These are phyloP conservation scores for Tuber melanosporum DNA, from an alignment of 495 filamentous ascomycete species.

Conservation along the genomic window DNA sequence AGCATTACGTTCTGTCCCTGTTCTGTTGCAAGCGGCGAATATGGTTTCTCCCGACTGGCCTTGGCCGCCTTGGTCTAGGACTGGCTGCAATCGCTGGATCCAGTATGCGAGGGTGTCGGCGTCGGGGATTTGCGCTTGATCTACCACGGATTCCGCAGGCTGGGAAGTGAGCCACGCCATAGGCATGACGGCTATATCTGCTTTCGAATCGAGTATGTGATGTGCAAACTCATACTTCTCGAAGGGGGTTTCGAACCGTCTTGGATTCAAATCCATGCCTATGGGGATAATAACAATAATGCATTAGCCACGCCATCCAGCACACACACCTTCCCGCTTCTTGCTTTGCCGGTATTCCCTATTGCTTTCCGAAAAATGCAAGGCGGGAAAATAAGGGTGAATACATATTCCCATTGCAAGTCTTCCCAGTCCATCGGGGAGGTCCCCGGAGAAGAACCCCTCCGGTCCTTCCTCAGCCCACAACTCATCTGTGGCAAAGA, in stretches of 20 bases:
- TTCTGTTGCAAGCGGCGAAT: conserved; percentile 76
- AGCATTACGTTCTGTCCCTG: conserved; percentile 60
- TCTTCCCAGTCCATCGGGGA: conserved; percentile 51
- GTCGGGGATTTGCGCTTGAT: conserved; percentile 52
- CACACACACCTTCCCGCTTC: background rate
- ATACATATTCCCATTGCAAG: conserved; percentile 85
- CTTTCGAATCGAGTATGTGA: conserved; percentile 57
- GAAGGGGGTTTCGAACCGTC: conserved; percentile 51
- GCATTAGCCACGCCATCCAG: conserved; percentile 2
- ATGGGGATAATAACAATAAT: conserved; percentile 5
- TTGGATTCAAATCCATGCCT: conserved; percentile 64
- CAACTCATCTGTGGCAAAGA: conserved; percentile 86
- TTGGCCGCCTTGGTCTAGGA: conserved; percentile 53
- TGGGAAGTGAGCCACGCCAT: conserved; percentile 82
- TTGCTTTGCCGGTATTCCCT: conserved; percentile 17
- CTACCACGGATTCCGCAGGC: conserved; percentile 45
- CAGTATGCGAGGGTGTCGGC: conserved; percentile 81
- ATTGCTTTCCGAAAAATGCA: conserved; percentile 7
- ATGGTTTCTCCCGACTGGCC: conserved; percentile 53
- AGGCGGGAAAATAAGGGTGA: conserved; percentile 37
- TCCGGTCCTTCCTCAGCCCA: conserved; percentile 74
- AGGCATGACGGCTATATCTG: conserved; percentile 68
- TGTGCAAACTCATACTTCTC: conserved; percentile 79
- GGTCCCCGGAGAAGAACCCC: conserved; percentile 53
- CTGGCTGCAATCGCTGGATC: conserved; percentile 72